Conservation (phyloP, 192 early-diverging fungal genomes). For the Umbelopsis vinacea region DNA sequence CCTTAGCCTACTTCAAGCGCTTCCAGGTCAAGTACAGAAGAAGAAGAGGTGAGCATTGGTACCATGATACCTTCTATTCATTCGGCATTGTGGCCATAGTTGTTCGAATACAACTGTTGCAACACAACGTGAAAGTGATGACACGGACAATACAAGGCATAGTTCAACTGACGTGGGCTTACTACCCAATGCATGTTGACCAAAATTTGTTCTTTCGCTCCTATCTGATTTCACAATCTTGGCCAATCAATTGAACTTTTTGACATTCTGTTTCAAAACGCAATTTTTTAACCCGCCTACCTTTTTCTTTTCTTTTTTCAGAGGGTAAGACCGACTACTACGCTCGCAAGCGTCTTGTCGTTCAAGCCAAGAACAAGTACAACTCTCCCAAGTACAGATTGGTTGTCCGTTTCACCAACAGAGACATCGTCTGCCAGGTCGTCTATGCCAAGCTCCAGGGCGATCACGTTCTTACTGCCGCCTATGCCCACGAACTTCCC, state of each 20-base stretch:
- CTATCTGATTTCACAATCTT: slow-evolving; percentile 15
- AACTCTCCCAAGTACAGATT: slow-evolving; percentile 99
- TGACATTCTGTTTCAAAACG: background rate
- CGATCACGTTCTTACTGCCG: slow-evolving; percentile 92
- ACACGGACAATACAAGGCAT: slow-evolving; percentile 23
- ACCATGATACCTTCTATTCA: background rate
- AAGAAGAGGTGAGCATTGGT: slow-evolving; percentile 80
- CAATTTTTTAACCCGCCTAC: background rate
- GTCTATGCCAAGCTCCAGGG: slow-evolving; percentile 98
- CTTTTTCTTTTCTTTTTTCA: slow-evolving; percentile 37
- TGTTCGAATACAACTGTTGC: background rate
- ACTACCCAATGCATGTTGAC: slow-evolving; percentile 17
- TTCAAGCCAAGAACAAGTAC: slow-evolving; percentile 99
- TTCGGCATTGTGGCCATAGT: background rate
- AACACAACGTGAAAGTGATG: slow-evolving; percentile 8
- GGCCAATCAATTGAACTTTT: background rate
- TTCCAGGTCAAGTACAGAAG: slow-evolving; percentile 99
- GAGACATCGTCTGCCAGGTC: slow-evolving; percentile 94
- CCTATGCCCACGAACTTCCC: slow-evolving; percentile 97
- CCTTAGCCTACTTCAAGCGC: slow-evolving; percentile 95
- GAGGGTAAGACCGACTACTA: slow-evolving; percentile 99
- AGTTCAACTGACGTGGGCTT: slow-evolving; percentile 23
- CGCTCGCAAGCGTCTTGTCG: slow-evolving; percentile 95
- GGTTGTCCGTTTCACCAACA: slow-evolving; percentile 99
- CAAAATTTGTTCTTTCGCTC: slow-evolving; percentile 23